phyloP scores from a whole-genome alignment of 2,329 filamentous ascomycete species.

The Fusarium piperis region DNA sequence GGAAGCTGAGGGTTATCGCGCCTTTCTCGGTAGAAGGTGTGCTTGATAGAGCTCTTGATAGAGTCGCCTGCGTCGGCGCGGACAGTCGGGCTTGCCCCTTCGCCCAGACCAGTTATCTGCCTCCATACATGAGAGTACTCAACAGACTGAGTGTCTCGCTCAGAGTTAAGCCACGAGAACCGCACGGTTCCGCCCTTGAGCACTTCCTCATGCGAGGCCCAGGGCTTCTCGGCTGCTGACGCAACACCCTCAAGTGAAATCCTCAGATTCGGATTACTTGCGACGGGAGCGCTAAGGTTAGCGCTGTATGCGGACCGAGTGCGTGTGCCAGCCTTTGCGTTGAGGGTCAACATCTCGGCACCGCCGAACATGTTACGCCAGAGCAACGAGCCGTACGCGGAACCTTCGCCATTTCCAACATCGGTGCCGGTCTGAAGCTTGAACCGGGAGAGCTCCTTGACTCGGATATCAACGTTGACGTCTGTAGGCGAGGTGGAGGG shows the following conservation, averaged over 20 bases:
- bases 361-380: slow-evolving; percentile 95
- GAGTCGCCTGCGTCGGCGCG: slow-evolving; percentile 88
- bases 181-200: slow-evolving; percentile 81
- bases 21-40: slow-evolving; percentile 82
- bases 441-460: slow-evolving; percentile 84
- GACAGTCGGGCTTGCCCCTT: slow-evolving; percentile 81
- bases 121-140: slow-evolving; percentile 87
- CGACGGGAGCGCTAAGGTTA: slow-evolving; percentile 82
- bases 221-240: slow-evolving; percentile 87
- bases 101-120: slow-evolving; percentile 82
- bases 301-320: slow-evolving; percentile 93
- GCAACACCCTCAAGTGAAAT: slow-evolving; percentile 82
- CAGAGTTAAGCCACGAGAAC: slow-evolving; percentile 75
- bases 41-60: slow-evolving; percentile 86
- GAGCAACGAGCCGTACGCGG: slow-evolving; percentile 86
- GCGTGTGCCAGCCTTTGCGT: slow-evolving; percentile 88
- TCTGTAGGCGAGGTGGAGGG: slow-evolving; percentile 78
- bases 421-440: slow-evolving; percentile 95
- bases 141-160: slow-evolving; percentile 77
- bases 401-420: slow-evolving; percentile 91
- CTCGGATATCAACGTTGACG: slow-evolving; percentile 82
- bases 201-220: slow-evolving; percentile 93
- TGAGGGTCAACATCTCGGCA: slow-evolving; percentile 87
- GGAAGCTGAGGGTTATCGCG: slow-evolving; percentile 89
- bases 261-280: slow-evolving; percentile 84